Conservation (phyloP, 768 basidiomycete species). For the Daedaleopsis nitida region DNA sequence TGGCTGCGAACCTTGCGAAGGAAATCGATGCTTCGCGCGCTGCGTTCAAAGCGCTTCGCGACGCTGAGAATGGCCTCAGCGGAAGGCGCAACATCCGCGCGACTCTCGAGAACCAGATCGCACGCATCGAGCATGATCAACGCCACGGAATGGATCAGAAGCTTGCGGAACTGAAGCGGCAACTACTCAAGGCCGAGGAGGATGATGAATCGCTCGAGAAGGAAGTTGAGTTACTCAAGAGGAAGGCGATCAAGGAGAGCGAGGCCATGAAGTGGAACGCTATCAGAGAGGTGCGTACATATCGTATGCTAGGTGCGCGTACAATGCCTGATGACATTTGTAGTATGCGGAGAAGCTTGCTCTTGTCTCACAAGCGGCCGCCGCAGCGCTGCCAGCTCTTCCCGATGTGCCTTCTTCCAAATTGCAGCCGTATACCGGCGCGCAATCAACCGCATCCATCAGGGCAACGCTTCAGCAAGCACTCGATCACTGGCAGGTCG, state of each 20-base stretch:
- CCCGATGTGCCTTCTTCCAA: conserved; percentile 67
- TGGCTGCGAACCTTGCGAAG: conserved; percentile 59
- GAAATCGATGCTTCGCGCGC: conserved; percentile 66
- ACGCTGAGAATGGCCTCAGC: conserved; percentile 61
- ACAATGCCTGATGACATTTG: background rate
- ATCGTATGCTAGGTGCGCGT: conserved; percentile 6
- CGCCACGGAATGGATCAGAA: conserved; percentile 67
- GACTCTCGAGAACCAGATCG: conserved; percentile 60
- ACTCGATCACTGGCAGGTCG: conserved; percentile 76
- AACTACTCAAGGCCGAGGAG: conserved; percentile 63
- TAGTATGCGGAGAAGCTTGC: conserved; percentile 84
- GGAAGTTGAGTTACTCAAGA: conserved; percentile 70
- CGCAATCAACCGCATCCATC: conserved; percentile 62
- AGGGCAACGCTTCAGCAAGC: conserved; percentile 78
- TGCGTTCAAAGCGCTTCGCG: conserved; percentile 71
- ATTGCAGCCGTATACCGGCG: conserved; percentile 59
- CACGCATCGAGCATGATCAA: conserved; percentile 64
- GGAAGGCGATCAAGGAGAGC: conserved; percentile 75
- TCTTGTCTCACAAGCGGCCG: conserved; percentile 70
- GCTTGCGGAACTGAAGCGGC: conserved; percentile 67
- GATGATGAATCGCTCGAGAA: conserved; percentile 70
- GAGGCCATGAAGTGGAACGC: conserved; percentile 82
- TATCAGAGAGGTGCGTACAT: conserved; percentile 62
- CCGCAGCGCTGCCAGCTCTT: conserved; percentile 60
- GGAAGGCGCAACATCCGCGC: conserved; percentile 66